Conservation (phyloP, 2,329 filamentous ascomycete genomes). For the Didymella lethalis region DNA sequence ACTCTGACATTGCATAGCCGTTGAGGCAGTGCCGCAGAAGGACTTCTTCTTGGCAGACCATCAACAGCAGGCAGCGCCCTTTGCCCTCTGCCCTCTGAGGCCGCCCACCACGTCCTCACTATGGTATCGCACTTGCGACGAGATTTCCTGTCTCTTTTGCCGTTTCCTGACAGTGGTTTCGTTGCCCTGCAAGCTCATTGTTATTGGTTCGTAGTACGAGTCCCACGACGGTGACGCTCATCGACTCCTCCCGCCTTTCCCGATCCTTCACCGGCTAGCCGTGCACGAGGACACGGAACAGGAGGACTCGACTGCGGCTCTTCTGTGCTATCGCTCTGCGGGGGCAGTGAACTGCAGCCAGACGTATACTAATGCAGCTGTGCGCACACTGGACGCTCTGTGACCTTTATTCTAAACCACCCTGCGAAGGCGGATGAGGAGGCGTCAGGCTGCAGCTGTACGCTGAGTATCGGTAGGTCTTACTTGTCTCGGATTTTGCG, state of each 20-base stretch:
- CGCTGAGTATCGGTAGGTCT: conserved; percentile 28
- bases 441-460: conserved; percentile 44
- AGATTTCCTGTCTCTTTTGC: background rate
- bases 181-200: background rate
- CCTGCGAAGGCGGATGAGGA: conserved; percentile 32
- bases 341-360: conserved; percentile 41
- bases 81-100: conserved; percentile 21
- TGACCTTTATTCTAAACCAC: conserved; percentile 24
- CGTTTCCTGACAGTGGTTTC: conserved; percentile 4
- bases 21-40: conserved; percentile 9
- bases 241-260: conserved; percentile 26
- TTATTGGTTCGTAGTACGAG: conserved; percentile 11
- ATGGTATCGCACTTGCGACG: conserved; percentile 11
- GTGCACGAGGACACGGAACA: conserved; percentile 13
- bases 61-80: conserved; percentile 19
- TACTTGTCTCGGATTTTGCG: conserved; percentile 9
- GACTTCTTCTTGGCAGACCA: conserved; percentile 18
- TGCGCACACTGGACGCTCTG: conserved; percentile 34
- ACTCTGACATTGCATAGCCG: conserved; percentile 15
- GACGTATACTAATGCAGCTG: conserved; percentile 47
- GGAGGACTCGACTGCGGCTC: conserved; percentile 16
- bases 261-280: conserved; percentile 33
- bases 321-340: conserved; percentile 16
- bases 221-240: conserved; percentile 11
- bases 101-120: conserved; percentile 18